Evolutionary conservation across 768 basidiomycete genomes (phyloP).

Genomic region (Galerina marginata): DNA sequence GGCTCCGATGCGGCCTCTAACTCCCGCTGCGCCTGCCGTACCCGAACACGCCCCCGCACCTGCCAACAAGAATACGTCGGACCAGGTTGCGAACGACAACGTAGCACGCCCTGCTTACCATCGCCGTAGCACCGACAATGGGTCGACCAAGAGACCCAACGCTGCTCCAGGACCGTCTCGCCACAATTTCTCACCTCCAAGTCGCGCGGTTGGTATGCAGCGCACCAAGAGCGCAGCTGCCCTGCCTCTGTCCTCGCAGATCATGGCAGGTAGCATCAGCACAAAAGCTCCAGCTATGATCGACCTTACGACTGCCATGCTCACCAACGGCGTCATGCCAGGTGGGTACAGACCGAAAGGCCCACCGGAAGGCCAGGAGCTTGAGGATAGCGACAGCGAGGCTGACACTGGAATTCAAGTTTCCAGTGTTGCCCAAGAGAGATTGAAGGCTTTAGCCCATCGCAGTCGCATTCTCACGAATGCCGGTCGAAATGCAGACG

Average conservation of each 20-base stretch:
- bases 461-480: slow-evolving; percentile 43
- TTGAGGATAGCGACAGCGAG: slow-evolving; percentile 70
- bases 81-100: no score
- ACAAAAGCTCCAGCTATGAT: slow-evolving; percentile 8
- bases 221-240: slow-evolving; percentile 63
- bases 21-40: not conserved
- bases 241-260: slow-evolving; percentile 54
- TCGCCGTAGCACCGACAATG: not conserved
- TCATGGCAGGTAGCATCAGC: slow-evolving; percentile 35
- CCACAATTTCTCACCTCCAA: slow-evolving; percentile 21
- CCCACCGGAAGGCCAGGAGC: slow-evolving; percentile 64
- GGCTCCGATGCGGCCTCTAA: slow-evolving; percentile 21
- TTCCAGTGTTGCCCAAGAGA: slow-evolving; percentile 75
- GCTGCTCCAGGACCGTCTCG: not conserved
- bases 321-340: slow-evolving; percentile 13
- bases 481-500: not conserved
- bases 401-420: slow-evolving; percentile 52
- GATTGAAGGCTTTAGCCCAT: slow-evolving; percentile 60
- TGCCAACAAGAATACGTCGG: no score
- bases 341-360: slow-evolving; percentile 67
- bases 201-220: slow-evolving; percentile 22
- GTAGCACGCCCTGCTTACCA: not conserved
- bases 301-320: slow-evolving; percentile 8
- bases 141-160: not conserved
- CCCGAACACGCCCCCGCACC: no score